Conservation (phyloP, 352 stramenopile genomes). For the Aphanomyces stellatus region DNA sequence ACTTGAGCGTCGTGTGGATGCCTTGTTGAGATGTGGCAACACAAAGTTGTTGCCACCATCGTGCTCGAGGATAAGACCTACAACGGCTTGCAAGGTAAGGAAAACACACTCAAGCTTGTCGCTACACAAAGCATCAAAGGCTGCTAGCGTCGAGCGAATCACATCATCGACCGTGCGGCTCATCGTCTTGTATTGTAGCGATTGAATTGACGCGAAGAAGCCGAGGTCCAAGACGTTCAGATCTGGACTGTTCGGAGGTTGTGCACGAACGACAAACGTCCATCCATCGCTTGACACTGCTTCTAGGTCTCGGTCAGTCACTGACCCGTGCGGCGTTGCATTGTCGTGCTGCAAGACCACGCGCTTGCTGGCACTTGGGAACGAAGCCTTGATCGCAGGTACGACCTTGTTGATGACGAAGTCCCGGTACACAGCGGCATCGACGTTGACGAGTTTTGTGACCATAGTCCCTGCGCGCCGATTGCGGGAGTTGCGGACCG, state of each 20-base stretch:
- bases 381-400: neutral
- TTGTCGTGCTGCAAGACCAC: neutral
- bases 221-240: slow-evolving; percentile 26
- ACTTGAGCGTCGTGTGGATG: neutral
- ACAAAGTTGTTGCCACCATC: slow-evolving; percentile 12
- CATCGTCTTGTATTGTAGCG: slow-evolving; percentile 14
- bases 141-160: slow-evolving; percentile 1
- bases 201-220: slow-evolving; percentile 25
- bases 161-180: neutral
- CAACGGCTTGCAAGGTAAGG: neutral
- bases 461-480: neutral
- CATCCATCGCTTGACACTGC: slow-evolving; percentile 18
- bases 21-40: neutral
- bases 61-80: neutral
- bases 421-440: slow-evolving; percentile 18
- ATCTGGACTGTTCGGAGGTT: slow-evolving; percentile 26
- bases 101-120: slow-evolving; percentile 15
- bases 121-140: neutral
- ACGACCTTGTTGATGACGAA: neutral
- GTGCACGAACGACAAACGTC: slow-evolving; percentile 21
- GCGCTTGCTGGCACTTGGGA: neutral
- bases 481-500: neutral
- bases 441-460: neutral
- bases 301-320: slow-evolving; percentile 16
- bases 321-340: slow-evolving; percentile 8